phyloP scores from a whole-genome alignment of 768 basidiomycete genomes.

The Trametes cingulata region DNA sequence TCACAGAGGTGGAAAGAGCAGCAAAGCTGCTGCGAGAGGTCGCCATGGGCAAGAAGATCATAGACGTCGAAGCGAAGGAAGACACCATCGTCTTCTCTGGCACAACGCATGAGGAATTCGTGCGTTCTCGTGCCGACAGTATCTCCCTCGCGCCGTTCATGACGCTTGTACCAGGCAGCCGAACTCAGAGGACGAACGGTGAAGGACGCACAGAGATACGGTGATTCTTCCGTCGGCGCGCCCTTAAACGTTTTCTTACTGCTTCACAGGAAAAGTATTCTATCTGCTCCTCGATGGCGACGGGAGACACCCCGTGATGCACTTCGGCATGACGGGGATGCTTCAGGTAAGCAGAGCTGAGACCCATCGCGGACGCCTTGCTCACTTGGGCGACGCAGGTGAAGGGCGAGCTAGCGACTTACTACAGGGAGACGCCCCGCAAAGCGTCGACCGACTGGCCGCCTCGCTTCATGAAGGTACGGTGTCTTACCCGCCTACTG shows the following conservation, averaged over 20 bases:
- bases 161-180: conserved; percentile 41
- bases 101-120: conserved; percentile 59
- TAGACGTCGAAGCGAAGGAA: conserved; percentile 54
- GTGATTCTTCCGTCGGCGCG: conserved; percentile 35
- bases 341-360: conserved; percentile 48
- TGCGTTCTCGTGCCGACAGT: too few relatives aligned
- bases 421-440: conserved; percentile 50
- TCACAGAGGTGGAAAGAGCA: conserved; percentile 70
- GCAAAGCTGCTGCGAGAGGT: conserved; percentile 52
- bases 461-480: conserved; percentile 65
- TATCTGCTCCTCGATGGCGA: conserved; percentile 64
- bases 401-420: conserved; percentile 47
- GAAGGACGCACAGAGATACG: conserved; percentile 52
- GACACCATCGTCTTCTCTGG: conserved; percentile 67
- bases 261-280: conserved; percentile 55
- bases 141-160: too few relatives aligned
- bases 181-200: conserved; percentile 54
- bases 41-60: conserved; percentile 55
- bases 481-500: not conserved
- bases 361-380: not conserved
- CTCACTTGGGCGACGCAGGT: conserved; percentile 36
- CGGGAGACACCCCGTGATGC: conserved; percentile 67
- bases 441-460: conserved; percentile 55
- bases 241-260: not conserved
- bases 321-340: conserved; percentile 90